Conservation (phyloP, 139 green algal genomes). For the Mychonastes homosphaera region DNA sequence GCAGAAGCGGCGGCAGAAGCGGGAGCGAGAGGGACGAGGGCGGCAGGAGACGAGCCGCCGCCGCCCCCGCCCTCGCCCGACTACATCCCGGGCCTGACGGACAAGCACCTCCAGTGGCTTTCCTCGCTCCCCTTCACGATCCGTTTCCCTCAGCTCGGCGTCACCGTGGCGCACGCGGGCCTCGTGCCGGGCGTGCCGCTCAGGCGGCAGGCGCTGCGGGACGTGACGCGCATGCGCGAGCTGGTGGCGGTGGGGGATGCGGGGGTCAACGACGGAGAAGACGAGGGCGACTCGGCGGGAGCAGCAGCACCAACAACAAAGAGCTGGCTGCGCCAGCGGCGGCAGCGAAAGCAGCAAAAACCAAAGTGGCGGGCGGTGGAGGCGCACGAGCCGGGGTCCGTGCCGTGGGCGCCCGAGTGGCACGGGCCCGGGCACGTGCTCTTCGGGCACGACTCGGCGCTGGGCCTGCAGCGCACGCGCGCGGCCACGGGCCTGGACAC, state of each 20-base stretch:
- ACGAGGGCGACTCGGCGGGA: neutral
- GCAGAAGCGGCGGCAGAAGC: neutral
- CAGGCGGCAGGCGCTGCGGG: too few relatives aligned
- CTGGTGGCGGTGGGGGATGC: too few relatives aligned
- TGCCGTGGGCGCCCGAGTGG: constrained; percentile 34
- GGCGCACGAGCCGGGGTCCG: constrained; percentile 1
- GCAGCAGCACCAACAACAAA: neutral
- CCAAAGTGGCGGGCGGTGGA: neutral
- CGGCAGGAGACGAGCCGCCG: neutral
- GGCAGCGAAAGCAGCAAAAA: neutral
- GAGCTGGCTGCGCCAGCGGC: neutral
- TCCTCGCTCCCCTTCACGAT: neutral
- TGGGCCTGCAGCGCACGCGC: constrained; percentile 21
- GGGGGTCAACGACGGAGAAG: too few relatives aligned
- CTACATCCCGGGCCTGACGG: constrained; percentile 1
- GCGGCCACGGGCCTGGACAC: constrained; percentile 65
- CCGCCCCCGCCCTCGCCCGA: too few relatives aligned
- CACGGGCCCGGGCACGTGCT: constrained; percentile 50
- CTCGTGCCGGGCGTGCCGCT: too few relatives aligned
- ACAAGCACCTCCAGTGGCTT: neutral
- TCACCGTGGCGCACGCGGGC: too few relatives aligned
- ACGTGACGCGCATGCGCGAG: too few relatives aligned
- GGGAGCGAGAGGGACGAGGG: neutral
- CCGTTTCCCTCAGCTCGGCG: too few relatives aligned
- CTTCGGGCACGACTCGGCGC: constrained; percentile 59